Evolutionary conservation across 73 alveolate genomes (phyloP).

Genomic region (Stentor roeselii): DNA sequence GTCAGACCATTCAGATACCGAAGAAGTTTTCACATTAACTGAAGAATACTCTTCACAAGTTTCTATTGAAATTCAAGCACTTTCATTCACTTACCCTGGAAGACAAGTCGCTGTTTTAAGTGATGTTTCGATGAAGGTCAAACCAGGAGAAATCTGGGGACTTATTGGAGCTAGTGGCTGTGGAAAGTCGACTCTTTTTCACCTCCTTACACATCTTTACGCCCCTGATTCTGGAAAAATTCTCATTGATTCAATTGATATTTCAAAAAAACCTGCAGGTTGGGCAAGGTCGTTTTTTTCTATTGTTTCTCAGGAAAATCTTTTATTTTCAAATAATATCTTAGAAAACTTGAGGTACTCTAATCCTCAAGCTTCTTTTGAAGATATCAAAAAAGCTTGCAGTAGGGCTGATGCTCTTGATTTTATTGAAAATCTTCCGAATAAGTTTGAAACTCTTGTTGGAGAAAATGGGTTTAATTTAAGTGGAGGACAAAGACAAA

Average conservation of each 20-base stretch:
- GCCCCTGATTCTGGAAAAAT: constrained; percentile 35
- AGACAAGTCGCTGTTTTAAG: constrained; percentile 30
- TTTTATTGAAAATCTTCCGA: constrained; percentile 43
- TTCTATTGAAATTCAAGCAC: not conserved
- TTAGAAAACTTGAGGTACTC: constrained; percentile 58
- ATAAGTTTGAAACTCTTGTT: constrained; percentile 23
- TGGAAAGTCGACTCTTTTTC: constrained; percentile 51
- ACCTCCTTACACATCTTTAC: constrained; percentile 23
- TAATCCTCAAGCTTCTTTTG: constrained; percentile 42
- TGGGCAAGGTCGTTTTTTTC: constrained; percentile 28
- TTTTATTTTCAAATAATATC: constrained; percentile 57
- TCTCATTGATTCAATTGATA: constrained; percentile 19
- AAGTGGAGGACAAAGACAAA: constrained; percentile 72
- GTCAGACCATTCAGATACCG: not conserved
- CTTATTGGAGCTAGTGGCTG: constrained; percentile 46
- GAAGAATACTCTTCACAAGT: not conserved
- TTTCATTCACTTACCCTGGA: constrained; percentile 26
- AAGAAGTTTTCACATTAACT: not conserved
- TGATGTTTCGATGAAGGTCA: constrained; percentile 35
- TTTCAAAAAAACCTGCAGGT: not conserved
- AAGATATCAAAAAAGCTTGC: constrained; percentile 50
- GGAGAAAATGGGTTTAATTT: constrained; percentile 60
- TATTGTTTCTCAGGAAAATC: constrained; percentile 58
- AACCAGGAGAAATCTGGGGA: constrained; percentile 41
- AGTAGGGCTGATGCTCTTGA: constrained; percentile 53